Evolutionary conservation across 1,284 basidiomycete species (phyloP), one percentile per base, ranked within the genome.

Genomic region (Sphaerobolus stellatus): DNA sequence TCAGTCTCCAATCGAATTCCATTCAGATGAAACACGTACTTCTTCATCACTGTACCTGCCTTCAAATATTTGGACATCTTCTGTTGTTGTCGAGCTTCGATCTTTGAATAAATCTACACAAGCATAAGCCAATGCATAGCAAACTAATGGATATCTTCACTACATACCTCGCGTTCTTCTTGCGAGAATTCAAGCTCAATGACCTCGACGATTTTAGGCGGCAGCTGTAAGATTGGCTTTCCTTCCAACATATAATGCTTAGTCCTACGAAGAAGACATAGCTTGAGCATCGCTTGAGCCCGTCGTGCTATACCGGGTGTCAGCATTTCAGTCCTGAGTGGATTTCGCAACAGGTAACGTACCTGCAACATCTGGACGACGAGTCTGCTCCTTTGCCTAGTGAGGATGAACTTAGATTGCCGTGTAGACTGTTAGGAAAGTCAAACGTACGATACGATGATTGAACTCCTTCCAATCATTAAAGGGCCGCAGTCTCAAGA

Each of bases 401-500:
- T 52, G 28, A 47, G 33, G 3, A 18, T 38, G 34, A 11, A 47
- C 18, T 13, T 9, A 5, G 34, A 30, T 14, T 20, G 7, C 14
- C n/a, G 13, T 16, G 6, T 3, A 8, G 34, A 43, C 24, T 31
- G 28, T 7, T 20, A 16, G 34, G 30, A 36, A 29, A 46, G 31
- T 18, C 3, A 16, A 28, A 68, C 74, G 25, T 64, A 80, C 84
- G 28, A 87, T 73, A 58, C 80, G 72, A 2, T 66, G 66, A 52
- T 86, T 79, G 67, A 88, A 88, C 43, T 71, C 68, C 8, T 72
- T 63, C 82, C 84, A 87, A 59, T 86, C 83, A 61, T 87, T 86
- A 76, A 79, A 88, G 1, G 86, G 86, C 1, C 81, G 68, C 65
- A 86, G 85, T 16, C 74, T 75, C 1, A 84, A 82, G 61, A 86